Evolutionary conservation across 2,329 filamentous ascomycete species (phyloP).

Genomic region (Passalora sequoiae): DNA sequence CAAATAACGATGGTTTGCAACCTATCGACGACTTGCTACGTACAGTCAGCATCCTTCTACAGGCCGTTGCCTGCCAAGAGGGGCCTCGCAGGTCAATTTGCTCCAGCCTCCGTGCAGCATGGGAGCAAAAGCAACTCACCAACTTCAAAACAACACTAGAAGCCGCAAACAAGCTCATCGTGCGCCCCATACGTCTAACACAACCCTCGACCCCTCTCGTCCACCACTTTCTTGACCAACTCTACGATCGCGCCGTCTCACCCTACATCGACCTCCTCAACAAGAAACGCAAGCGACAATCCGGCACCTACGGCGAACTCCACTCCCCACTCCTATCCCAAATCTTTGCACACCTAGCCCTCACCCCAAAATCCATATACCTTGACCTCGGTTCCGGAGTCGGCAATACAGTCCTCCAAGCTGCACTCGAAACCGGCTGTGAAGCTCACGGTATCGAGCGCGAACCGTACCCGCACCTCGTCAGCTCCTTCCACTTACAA

Average conservation of each 20-base stretch:
- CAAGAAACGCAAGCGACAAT: slow-evolving; percentile 63
- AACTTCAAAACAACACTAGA: not conserved
- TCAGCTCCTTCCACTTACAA: slow-evolving; percentile 69
- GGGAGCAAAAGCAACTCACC: not conserved
- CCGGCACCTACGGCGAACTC: slow-evolving; percentile 85
- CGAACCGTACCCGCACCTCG: slow-evolving; percentile 78
- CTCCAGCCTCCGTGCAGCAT: not conserved
- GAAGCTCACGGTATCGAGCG: slow-evolving; percentile 93
- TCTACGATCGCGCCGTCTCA: slow-evolving; percentile 76
- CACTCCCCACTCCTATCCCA: slow-evolving; percentile 74
- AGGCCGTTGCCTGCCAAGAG: not conserved
- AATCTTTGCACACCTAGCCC: slow-evolving; percentile 64
- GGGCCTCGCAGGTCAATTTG: not conserved
- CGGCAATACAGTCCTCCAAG: slow-evolving; percentile 90
- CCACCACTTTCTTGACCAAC: slow-evolving; percentile 62
- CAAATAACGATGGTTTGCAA: not conserved
- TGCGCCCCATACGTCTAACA: not conserved
- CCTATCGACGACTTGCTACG: slow-evolving; percentile 6
- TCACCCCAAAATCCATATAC: slow-evolving; percentile 77
- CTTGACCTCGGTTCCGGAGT: slow-evolving; percentile 91
- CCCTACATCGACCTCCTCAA: slow-evolving; percentile 77
- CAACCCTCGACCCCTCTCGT: slow-evolving; percentile 1
- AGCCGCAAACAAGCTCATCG: not conserved
- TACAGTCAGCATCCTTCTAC: slow-evolving; percentile 1
- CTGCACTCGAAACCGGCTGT: slow-evolving; percentile 83